phyloP scores from a whole-genome alignment of 352 stramenopile genomes.

The Thalassiosira ordinaria region DNA sequence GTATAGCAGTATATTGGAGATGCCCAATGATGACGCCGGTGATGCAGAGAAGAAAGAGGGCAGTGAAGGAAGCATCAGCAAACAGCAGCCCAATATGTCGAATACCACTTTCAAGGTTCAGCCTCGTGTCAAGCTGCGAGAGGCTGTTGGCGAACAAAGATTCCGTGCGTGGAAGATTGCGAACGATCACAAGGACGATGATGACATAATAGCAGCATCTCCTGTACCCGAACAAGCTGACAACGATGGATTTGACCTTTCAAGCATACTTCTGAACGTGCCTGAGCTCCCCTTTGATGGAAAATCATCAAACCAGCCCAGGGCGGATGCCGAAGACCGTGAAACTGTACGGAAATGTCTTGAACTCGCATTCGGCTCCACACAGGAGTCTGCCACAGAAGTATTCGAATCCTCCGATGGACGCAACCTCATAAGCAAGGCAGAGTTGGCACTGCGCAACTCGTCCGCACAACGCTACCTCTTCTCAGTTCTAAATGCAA shows the following conservation, averaged over 20 bases:
- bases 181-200: constrained; percentile 66
- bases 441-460: constrained; percentile 78
- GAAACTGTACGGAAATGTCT: constrained; percentile 50
- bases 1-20: constrained; percentile 72
- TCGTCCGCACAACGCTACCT: constrained; percentile 80
- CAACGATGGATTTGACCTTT: constrained; percentile 69
- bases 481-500: constrained; percentile 70
- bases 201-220: constrained; percentile 29
- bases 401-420: constrained; percentile 70
- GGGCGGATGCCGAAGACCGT: constrained; percentile 46
- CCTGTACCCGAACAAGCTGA: constrained; percentile 48
- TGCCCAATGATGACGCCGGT: background rate
- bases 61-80: background rate
- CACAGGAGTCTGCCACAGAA: constrained; percentile 39
- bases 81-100: background rate
- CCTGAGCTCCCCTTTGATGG: constrained; percentile 48
- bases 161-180: constrained; percentile 79
- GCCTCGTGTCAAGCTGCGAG: constrained; percentile 63
- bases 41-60: background rate
- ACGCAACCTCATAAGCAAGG: constrained; percentile 72
- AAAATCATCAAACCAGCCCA: constrained; percentile 18
- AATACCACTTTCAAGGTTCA: constrained; percentile 25
- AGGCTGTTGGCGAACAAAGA: constrained; percentile 79
- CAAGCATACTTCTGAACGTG: constrained; percentile 67
- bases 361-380: constrained; percentile 53